Base-by-base conservation (phyloP, 257 asterid genomes). In the Nicotiana noctiflora region DNA sequence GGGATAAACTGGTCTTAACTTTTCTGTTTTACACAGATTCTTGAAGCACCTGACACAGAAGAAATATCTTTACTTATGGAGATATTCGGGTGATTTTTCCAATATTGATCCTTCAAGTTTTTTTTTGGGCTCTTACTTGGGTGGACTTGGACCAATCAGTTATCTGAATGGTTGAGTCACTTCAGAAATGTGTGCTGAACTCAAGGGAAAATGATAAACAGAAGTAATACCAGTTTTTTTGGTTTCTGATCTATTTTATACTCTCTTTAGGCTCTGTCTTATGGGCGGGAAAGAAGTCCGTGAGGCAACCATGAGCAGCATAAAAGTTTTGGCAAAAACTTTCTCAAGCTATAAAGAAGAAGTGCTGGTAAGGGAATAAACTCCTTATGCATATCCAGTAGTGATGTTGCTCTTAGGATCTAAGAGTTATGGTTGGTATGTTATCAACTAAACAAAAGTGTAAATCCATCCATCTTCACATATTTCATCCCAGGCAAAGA, bases 41-140 rank as follows among this genome's bases (percentile, higher is more conserved):
- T 95, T 84, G 97, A 93, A 89, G 93, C 87, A 85, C 97, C 99
- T 81, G 90, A 81, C 46, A 90, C 91, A 67, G 99, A 93, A 87
- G 99, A 95, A 82, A 84, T 92, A 65, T 88, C 96, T 81, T 86
- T 95, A 86, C 97, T 95, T 86, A 89, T 77, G 80, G 97, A 92
- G 93, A 88, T 95, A 83, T 93, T 91, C 82, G 85, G 97, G 99
- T 95, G 90, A 88, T 70, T 90, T 40, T 76, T 86, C 84, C 83
- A 68, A 80, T 76, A 57, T 61, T 76, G 80, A 55, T 79, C 77
- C 27, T 19, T 74, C n/a, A 49, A 81, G 74, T 85, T 49, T 84
- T 27, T n/a, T 51, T 31, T 79, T 52, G 75, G 60, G 51, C 44
- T 82, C 64, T 80, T 79, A 57, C 82, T 14, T 25, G 68, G 51